Percentiles rank a stretch among this genome's conserved stretches.
Conservation (phyloP, 176 grass and related monocot species). For the Aegilops umbellulata region DNA sequence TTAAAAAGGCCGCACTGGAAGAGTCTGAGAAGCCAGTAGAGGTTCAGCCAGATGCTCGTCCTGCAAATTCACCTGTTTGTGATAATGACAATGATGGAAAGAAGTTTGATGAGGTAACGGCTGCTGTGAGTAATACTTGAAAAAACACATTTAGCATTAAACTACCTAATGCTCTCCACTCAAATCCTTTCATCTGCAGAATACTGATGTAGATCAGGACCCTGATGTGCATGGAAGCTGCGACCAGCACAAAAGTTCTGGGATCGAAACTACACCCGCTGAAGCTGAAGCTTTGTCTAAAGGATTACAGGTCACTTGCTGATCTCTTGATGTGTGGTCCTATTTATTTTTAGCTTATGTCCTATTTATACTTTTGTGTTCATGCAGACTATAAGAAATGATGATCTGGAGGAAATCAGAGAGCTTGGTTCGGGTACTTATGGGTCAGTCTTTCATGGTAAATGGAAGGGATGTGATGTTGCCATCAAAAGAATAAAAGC, state of each 20-base stretch:
- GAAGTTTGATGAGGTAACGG: slow-evolving; percentile 39
- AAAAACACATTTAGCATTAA: background rate
- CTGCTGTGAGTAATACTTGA: slow-evolving; percentile 52
- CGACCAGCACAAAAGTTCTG: slow-evolving; percentile 46
- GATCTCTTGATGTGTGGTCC: slow-evolving; percentile 1
- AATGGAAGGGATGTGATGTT: slow-evolving; percentile 98
- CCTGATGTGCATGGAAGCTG: slow-evolving; percentile 43
- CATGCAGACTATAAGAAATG: slow-evolving; percentile 89
- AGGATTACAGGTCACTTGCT: slow-evolving; percentile 73
- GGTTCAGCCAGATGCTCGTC: slow-evolving; percentile 29
- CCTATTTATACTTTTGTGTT: slow-evolving; percentile 29
- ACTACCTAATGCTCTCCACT: slow-evolving; percentile 13
- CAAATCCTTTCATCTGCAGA: slow-evolving; percentile 43
- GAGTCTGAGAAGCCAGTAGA: slow-evolving; percentile 41
- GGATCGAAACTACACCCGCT: slow-evolving; percentile 80
- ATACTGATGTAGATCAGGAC: slow-evolving; percentile 26
- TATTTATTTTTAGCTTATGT: slow-evolving; percentile 23
- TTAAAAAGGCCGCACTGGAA: slow-evolving; percentile 63
- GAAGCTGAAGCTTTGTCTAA: slow-evolving; percentile 80
- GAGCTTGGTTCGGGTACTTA: slow-evolving; percentile 92
- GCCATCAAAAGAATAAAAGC: slow-evolving; percentile 99
- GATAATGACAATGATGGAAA: slow-evolving; percentile 39
- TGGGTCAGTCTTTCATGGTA: slow-evolving; percentile 92
- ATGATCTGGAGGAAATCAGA: slow-evolving; percentile 98
- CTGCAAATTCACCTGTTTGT: slow-evolving; percentile 22